These are phyloP conservation scores for Panus rudis DNA, from an alignment of 768 basidiomycete genomes.

Conservation along the genomic window DNA sequence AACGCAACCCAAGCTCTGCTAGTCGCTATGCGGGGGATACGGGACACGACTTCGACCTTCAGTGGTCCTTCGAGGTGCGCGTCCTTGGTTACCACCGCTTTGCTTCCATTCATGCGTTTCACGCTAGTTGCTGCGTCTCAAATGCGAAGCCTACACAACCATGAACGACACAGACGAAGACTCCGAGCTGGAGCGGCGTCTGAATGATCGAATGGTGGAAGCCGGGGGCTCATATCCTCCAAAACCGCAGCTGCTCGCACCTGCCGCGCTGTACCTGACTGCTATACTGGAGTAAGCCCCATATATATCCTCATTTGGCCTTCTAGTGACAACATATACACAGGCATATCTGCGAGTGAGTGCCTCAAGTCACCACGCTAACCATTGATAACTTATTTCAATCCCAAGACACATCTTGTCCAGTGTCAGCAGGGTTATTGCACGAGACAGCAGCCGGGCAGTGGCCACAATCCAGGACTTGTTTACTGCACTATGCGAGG, in stretches of 20 bases:
- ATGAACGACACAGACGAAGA: slow-evolving; percentile 79
- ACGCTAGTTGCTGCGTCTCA: slow-evolving; percentile 65
- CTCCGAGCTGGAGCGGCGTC: slow-evolving; percentile 49
- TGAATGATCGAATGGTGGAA: slow-evolving; percentile 58
- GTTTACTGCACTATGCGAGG: slow-evolving; percentile 85
- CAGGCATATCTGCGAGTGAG: slow-evolving; percentile 86
- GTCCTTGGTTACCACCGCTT: slow-evolving; percentile 7
- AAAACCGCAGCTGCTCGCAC: slow-evolving; percentile 54
- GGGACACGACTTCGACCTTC: slow-evolving; percentile 58
- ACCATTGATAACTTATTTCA: not conserved
- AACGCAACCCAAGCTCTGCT: slow-evolving; percentile 41
- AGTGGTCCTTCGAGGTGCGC: slow-evolving; percentile 71
- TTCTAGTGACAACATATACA: slow-evolving; percentile 12
- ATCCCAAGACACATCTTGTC: slow-evolving; percentile 70
- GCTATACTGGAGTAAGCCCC: slow-evolving; percentile 84
- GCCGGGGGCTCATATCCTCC: slow-evolving; percentile 41
- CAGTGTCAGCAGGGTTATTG: slow-evolving; percentile 77
- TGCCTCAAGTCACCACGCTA: slow-evolving; percentile 15
- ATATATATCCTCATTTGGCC: slow-evolving; percentile 11
- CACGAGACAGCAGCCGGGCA: slow-evolving; percentile 77
- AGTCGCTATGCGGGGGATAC: slow-evolving; percentile 29
- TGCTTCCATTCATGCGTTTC: slow-evolving; percentile 8
- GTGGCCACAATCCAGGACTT: slow-evolving; percentile 74
- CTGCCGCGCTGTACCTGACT: slow-evolving; percentile 84
- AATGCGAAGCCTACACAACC: slow-evolving; percentile 85